Conservation (phyloP, 805 yeast species). For the Metschnikowia vanudenii region DNA sequence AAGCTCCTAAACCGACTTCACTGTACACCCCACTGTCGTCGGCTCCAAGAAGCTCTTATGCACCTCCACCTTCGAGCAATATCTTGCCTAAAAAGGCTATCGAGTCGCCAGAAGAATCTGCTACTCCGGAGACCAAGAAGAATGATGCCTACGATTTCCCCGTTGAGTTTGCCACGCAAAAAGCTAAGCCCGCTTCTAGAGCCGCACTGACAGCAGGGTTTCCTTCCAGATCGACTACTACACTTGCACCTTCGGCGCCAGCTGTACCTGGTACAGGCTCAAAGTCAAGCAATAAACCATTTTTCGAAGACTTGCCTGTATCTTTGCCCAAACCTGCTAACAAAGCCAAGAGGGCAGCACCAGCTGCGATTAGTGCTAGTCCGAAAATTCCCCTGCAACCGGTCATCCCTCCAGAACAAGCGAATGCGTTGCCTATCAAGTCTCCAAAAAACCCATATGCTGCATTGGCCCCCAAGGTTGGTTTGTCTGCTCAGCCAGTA, state of each 20-base stretch:
- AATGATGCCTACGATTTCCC: slow-evolving; percentile 83
- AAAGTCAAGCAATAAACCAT: slow-evolving; percentile 34
- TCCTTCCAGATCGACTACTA: slow-evolving; percentile 1
- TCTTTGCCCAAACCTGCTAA: slow-evolving; percentile 27
- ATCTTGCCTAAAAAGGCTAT: slow-evolving; percentile 2
- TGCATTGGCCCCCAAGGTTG: slow-evolving; percentile 17
- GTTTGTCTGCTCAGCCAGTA: slow-evolving; percentile 4
- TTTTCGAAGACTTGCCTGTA: slow-evolving; percentile 60
- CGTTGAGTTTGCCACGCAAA: slow-evolving; percentile 46
- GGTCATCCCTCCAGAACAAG: slow-evolving; percentile 10
- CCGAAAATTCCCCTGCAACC: slow-evolving; percentile 11
- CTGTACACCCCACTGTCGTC: slow-evolving; percentile 5
- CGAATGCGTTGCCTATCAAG: slow-evolving; percentile 24
- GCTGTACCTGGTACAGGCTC: neutral
- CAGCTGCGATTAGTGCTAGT: slow-evolving; percentile 21
- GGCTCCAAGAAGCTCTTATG: slow-evolving; percentile 2
- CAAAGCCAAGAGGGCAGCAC: slow-evolving; percentile 31
- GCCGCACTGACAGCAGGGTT: slow-evolving; percentile 14
- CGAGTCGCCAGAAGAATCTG: neutral
- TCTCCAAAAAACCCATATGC: slow-evolving; percentile 32
- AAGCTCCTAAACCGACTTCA: neutral
- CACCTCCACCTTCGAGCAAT: slow-evolving; percentile 11
- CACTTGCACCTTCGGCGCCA: neutral
- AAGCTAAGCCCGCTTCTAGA: slow-evolving; percentile 40
- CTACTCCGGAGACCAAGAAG: slow-evolving; percentile 19